Conservation (phyloP, 257 asterid species). For the Verbascum thapsus region DNA sequence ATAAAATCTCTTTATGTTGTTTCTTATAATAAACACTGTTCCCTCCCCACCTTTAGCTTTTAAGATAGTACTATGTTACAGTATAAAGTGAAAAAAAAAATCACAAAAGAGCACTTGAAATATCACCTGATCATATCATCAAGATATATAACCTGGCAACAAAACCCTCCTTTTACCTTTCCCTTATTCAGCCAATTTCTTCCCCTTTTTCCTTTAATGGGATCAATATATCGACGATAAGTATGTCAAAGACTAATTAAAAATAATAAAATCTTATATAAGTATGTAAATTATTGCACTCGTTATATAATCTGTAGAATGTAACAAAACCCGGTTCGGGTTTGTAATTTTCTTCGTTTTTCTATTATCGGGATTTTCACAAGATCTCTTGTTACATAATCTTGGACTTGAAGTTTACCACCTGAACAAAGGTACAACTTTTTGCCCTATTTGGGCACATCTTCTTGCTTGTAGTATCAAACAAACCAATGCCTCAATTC, state of each 20-base stretch:
- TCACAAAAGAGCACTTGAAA: slow-evolving; percentile 20
- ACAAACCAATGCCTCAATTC: slow-evolving; percentile 69
- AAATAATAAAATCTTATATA: too few species aligned
- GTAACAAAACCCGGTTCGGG: too few species aligned
- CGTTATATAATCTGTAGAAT: too few species aligned
- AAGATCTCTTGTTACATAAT: too few species aligned
- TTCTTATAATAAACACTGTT: too few species aligned
- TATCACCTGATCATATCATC: not conserved
- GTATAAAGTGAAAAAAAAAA: slow-evolving; percentile 36
- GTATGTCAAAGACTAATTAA: too few species aligned
- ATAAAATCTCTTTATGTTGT: slow-evolving; percentile 29
- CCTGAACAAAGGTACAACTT: slow-evolving; percentile 6
- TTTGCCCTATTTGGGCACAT: slow-evolving; percentile 52
- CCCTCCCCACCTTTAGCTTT: slow-evolving; percentile 34
- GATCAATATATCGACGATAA: too few species aligned
- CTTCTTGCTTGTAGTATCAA: slow-evolving; percentile 67
- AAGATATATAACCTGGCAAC: slow-evolving; percentile 13
- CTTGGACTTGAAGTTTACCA: too few species aligned
- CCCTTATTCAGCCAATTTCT: slow-evolving; percentile 43
- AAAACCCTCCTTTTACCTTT: slow-evolving; percentile 42
- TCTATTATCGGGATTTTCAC: too few species aligned
- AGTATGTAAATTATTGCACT: too few species aligned
- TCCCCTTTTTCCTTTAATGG: slow-evolving; percentile 30
- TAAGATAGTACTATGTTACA: slow-evolving; percentile 48
- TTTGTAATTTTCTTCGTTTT: too few species aligned